A percentile compares a stretch with the other conserved stretches of the same genome.
These are phyloP conservation scores for Medicago lupulina DNA, from an alignment of 306 rosid genomes.

Conservation along the genomic window DNA sequence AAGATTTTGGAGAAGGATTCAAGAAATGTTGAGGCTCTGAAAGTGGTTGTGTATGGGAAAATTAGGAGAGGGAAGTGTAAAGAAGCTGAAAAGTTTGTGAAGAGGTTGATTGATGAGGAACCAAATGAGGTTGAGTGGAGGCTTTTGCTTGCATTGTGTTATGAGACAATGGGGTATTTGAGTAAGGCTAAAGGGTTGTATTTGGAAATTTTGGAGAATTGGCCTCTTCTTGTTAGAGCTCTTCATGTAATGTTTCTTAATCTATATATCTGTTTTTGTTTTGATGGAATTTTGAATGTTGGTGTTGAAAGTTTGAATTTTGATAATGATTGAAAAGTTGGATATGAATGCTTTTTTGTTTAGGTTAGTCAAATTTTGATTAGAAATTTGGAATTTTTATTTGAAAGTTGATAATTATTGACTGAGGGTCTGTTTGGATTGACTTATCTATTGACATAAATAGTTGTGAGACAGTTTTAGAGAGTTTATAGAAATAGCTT, in stretches of 20 bases:
- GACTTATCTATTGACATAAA: neutral
- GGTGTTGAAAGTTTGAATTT: slow-evolving; percentile 19
- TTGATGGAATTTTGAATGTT: slow-evolving; percentile 8
- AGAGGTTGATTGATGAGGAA: slow-evolving; percentile 68
- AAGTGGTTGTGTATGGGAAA: slow-evolving; percentile 73
- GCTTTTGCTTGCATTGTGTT: slow-evolving; percentile 80
- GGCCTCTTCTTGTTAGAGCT: slow-evolving; percentile 83
- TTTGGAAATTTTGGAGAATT: slow-evolving; percentile 64
- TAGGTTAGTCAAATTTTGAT: slow-evolving; percentile 28
- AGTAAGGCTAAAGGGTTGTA: slow-evolving; percentile 69
- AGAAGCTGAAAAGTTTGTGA: slow-evolving; percentile 79
- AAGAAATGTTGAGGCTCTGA: slow-evolving; percentile 68
- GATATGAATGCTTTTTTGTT: slow-evolving; percentile 35
- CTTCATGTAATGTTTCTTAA: slow-evolving; percentile 73
- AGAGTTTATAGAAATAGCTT: neutral
- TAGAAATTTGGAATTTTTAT: slow-evolving; percentile 5
- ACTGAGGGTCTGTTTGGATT: neutral
- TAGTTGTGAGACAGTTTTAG: neutral
- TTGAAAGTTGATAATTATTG: slow-evolving; percentile 6
- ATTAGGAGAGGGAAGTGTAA: slow-evolving; percentile 75
- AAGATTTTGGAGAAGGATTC: slow-evolving; percentile 72
- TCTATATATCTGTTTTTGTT: neutral
- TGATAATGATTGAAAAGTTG: neutral
- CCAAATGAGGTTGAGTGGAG: slow-evolving; percentile 87
- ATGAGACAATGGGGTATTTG: slow-evolving; percentile 76